A percentile compares a stretch with the other conserved stretches of the same genome.
Conservation (phyloP, 1,139 yeast species). For the Taphrina wiesneri region DNA sequence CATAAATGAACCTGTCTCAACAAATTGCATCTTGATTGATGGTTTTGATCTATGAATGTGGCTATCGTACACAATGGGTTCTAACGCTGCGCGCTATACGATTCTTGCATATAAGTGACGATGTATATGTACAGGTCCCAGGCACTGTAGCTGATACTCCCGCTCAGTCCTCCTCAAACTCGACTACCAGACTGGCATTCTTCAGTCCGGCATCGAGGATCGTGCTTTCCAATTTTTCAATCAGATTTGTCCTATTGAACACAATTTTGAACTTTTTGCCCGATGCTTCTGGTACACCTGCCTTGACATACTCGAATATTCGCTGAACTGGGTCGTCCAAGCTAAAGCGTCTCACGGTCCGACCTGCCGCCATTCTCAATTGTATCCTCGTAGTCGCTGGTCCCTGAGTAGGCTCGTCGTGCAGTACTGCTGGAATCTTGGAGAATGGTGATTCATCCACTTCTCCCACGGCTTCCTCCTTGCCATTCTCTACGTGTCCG, state of each 20-base stretch:
- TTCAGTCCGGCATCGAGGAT: slow-evolving; percentile 75
- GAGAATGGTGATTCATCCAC: slow-evolving; percentile 46
- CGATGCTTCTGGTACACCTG: slow-evolving; percentile 52
- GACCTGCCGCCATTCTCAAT: slow-evolving; percentile 72
- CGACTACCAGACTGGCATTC: slow-evolving; percentile 78
- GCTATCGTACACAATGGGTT: neutral
- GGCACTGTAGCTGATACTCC: no score
- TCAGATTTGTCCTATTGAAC: slow-evolving; percentile 63
- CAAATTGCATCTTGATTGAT: no score
- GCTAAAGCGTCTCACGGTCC: slow-evolving; percentile 73
- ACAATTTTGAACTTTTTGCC: slow-evolving; percentile 62
- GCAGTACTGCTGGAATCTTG: slow-evolving; percentile 53
- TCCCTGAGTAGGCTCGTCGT: slow-evolving; percentile 62
- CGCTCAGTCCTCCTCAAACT: slow-evolving; percentile 44
- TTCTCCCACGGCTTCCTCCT: slow-evolving; percentile 37
- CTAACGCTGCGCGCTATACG: neutral
- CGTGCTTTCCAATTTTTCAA: slow-evolving; percentile 59
- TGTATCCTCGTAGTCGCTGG: slow-evolving; percentile 76
- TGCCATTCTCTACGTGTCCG: slow-evolving; percentile 34
- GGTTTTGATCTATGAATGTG: neutral
- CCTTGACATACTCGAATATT: slow-evolving; percentile 62
- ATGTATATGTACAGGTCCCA: no score
- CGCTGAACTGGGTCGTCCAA: slow-evolving; percentile 59
- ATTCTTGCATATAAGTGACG: neutral
- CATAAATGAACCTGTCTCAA: no score